Conservation (phyloP, 331 rosid species). For the Malus hybrid region DNA sequence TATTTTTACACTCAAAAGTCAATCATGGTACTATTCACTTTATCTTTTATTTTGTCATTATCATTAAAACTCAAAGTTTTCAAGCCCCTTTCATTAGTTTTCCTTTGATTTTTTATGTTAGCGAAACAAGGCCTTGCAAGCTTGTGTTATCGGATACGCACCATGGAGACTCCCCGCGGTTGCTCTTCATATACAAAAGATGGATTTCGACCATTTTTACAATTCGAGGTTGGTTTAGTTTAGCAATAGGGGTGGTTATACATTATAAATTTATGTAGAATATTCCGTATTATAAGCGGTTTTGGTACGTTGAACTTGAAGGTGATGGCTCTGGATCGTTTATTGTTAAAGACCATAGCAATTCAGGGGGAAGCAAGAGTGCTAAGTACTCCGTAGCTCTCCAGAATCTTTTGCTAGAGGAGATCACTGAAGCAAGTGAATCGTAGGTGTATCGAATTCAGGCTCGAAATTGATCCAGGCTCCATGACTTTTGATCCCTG, state of each 20-base stretch:
- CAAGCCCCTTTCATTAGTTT: too few species aligned
- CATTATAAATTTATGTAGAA: background rate
- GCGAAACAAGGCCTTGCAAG: conserved; percentile 62
- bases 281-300: background rate
- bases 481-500: background rate
- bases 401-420: conserved; percentile 56
- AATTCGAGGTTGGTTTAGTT: conserved; percentile 40
- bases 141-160: conserved; percentile 79
- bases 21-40: too few species aligned
- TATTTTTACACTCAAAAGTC: too few species aligned
- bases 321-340: conserved; percentile 60
- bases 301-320: conserved; percentile 19
- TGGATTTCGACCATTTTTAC: conserved; percentile 73
- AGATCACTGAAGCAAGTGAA: conserved; percentile 30
- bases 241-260: background rate
- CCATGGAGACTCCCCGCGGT: conserved; percentile 69
- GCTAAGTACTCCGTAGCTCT: conserved; percentile 82
- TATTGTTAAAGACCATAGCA: conserved; percentile 33
- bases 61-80: too few species aligned
- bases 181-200: conserved; percentile 79
- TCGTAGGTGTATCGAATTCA: conserved; percentile 7
- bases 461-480: background rate
- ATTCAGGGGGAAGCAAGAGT: conserved; percentile 19
- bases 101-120: conserved; percentile 10
- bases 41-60: too few species aligned